Evolutionary conservation across 148 eudicot genomes (phyloP).

Genomic region (Polygonum aviculare): DNA sequence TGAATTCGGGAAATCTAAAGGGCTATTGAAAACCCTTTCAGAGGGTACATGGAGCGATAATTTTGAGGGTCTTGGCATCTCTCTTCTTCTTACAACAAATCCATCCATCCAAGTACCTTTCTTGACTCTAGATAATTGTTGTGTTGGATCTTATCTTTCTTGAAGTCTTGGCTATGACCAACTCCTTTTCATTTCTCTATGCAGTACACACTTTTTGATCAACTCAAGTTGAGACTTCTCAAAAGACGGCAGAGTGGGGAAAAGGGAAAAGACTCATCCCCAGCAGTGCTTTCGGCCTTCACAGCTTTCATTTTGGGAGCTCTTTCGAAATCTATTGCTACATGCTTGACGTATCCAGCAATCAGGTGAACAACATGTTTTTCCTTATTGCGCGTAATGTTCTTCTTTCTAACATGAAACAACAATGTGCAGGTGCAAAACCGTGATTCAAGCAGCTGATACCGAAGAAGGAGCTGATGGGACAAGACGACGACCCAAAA

Average conservation of each 20-base stretch:
- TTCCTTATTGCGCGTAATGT: neutral
- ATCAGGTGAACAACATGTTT: conserved; percentile 44
- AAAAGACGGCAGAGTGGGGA: conserved; percentile 26
- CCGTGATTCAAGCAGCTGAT: conserved; percentile 78
- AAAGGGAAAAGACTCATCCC: conserved; percentile 31
- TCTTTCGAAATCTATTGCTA: conserved; percentile 78
- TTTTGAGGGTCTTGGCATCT: conserved; percentile 87
- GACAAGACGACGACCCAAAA: conserved; percentile 18
- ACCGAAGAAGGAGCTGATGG: conserved; percentile 31
- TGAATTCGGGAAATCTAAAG: conserved; percentile 87
- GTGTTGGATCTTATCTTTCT: neutral
- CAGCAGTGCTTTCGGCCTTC: conserved; percentile 70
- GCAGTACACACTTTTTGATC: conserved; percentile 95
- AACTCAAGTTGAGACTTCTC: conserved; percentile 58
- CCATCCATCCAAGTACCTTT: conserved; percentile 80
- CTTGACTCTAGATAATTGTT: neutral
- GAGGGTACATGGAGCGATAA: conserved; percentile 74
- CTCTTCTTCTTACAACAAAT: conserved; percentile 83
- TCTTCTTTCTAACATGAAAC: neutral
- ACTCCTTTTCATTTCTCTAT: neutral
- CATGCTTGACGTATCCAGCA: conserved; percentile 85
- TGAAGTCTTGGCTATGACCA: neutral
- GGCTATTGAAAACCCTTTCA: conserved; percentile 73
- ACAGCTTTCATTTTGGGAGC: conserved; percentile 86
- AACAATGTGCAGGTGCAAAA: conserved; percentile 61